Evolutionary conservation across 2,329 filamentous ascomycete genomes (phyloP), one percentile per base, ranked within the genome.

Genomic region (Fusarium anthophilum): DNA sequence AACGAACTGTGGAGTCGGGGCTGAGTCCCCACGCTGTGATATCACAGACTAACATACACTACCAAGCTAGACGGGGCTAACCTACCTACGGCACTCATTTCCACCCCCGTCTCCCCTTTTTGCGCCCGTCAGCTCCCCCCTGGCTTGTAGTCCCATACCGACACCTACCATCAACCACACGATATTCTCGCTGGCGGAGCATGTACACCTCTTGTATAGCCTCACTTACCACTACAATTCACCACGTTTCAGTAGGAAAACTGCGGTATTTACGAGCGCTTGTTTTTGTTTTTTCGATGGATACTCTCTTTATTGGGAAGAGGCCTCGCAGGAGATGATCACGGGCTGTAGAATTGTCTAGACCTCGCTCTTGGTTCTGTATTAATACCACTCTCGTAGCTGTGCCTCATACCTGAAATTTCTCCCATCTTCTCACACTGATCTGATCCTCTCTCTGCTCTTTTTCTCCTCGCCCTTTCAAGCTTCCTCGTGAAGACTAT

Each of bases 161-260:
- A 45, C 24, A 22, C 38, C 47, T 59, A 69, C 73, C 69, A 12
- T 70, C 61, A 70, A 72, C 73, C 51, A 64, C 72, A 70, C 73
- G 50, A 75, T 43, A 26, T 69, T 68, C 38, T 71, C 24, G 69
- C 73, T 48, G 69, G 39, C 28, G 26, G 60, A 43, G 56, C 32
- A 41, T 53, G 73, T 75, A 75, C 69, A 61, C 56, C 37, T 64
- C 65, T 59, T 73, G 73, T 75, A 75, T 63, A 75, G 66, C 73
- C 24, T 75, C 72, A 68, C 48, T 50, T 41, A 35, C 8, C 18
- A 30, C 47, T 73, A 75, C 73, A 75, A 39, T 41, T 41, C 51
- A 43, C n/a, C 28, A 17, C 15, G 45, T 53, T 65, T 73, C 50
- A 65, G 47, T 39, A 56, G 28, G 28, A 13, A 18, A 22, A 28